Conservation (phyloP, 2,329 filamentous ascomycete species). For the Coniochaeta prunicola region DNA sequence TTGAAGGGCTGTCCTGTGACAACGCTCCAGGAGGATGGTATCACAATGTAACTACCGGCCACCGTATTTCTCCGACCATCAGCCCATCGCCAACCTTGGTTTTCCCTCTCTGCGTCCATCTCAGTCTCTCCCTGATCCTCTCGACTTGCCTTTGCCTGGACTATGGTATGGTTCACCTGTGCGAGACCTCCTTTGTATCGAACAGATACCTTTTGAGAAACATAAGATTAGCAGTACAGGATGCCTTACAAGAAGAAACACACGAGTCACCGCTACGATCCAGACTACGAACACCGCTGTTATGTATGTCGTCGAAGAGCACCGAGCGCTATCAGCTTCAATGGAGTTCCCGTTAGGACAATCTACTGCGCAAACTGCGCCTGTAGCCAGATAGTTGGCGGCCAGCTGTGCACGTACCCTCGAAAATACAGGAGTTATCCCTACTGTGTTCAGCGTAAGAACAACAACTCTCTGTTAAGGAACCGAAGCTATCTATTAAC, state of each 20-base stretch:
- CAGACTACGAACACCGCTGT: background rate
- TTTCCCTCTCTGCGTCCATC: background rate
- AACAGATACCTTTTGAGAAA: background rate
- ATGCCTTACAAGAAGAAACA: background rate
- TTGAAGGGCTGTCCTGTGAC: background rate
- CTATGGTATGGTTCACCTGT: background rate
- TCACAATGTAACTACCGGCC: background rate
- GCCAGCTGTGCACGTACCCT: constrained; percentile 3
- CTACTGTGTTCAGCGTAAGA: background rate
- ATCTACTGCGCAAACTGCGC: constrained; percentile 1
- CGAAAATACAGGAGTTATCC: background rate
- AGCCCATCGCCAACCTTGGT: too few relatives aligned
- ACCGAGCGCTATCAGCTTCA: background rate
- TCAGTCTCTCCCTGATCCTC: background rate
- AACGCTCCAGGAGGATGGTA: background rate
- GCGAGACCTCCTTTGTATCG: background rate
- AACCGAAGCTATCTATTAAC: background rate
- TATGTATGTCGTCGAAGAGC: background rate
- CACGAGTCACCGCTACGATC: background rate
- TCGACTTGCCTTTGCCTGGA: background rate
- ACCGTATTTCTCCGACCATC: too few relatives aligned
- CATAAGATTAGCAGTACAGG: background rate
- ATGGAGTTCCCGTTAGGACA: background rate
- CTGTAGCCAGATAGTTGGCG: constrained; percentile 6
- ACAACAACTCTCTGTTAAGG: background rate